Evolutionary conservation across 2,329 filamentous ascomycete genomes (phyloP).

Genomic region (Fusarium liriodendri): DNA sequence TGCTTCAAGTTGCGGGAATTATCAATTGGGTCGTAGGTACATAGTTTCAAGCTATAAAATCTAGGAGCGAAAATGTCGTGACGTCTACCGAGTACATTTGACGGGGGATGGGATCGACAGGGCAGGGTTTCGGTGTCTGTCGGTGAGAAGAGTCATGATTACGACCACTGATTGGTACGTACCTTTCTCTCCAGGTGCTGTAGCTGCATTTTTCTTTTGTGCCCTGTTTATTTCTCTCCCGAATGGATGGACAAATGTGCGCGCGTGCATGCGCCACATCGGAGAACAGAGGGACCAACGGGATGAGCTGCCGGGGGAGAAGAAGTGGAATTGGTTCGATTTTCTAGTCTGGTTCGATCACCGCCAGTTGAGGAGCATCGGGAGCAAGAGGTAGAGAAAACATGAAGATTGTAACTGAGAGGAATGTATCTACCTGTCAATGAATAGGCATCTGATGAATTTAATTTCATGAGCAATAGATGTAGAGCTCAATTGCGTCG

Average conservation of each 20-base stretch:
- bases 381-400: neutral
- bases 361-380: constrained; percentile 17
- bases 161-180: neutral
- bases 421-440: neutral
- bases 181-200: neutral
- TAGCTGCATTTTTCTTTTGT: neutral
- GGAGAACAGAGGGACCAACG: neutral
- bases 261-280: neutral
- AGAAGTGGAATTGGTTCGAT: neutral
- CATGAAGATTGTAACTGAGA: neutral
- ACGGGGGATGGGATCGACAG: neutral
- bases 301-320: neutral
- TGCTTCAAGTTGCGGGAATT: neutral
- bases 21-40: neutral
- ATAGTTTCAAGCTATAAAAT: neutral
- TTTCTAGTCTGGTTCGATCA: constrained; percentile 18
- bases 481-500: neutral
- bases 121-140: constrained; percentile 19
- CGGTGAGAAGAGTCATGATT: constrained; percentile 28
- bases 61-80: neutral
- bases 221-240: neutral
- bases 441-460: neutral
- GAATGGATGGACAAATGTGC: neutral
- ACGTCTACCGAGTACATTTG: neutral
- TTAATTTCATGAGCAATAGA: neutral